Evolutionary conservation across 1,284 basidiomycete genomes (phyloP).

Genomic region (Marasmius sp.): DNA sequence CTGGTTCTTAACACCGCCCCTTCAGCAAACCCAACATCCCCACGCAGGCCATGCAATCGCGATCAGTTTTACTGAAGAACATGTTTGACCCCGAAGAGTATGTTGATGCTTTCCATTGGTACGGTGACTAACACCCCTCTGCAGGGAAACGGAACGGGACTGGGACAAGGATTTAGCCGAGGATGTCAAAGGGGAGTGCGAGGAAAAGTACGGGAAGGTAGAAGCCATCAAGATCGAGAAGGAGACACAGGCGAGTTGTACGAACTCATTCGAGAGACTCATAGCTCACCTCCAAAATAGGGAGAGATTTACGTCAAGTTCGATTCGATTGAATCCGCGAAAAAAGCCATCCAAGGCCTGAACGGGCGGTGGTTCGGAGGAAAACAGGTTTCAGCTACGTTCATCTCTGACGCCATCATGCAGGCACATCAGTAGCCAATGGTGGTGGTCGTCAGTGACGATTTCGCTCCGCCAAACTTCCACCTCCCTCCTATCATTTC

Average conservation of each 20-base stretch:
- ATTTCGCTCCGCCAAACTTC: conserved; percentile 13
- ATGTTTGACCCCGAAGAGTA: conserved; percentile 98
- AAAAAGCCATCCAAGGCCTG: conserved; percentile 83
- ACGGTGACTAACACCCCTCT: conserved; percentile 6
- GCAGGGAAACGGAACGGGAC: conserved; percentile 89
- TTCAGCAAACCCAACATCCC: conserved; percentile 62
- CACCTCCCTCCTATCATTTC: conserved; percentile 22
- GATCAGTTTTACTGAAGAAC: conserved; percentile 86
- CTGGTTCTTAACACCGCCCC: conserved; percentile 1
- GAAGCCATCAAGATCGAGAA: conserved; percentile 90
- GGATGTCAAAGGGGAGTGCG: conserved; percentile 93
- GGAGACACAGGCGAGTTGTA: conserved; percentile 76
- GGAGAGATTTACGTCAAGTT: conserved; percentile 99
- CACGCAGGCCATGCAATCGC: conserved; percentile 73
- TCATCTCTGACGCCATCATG: conserved; percentile 91
- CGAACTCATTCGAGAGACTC: conserved; percentile 4
- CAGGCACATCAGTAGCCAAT: conserved; percentile 74
- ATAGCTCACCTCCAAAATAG: conserved; percentile 40
- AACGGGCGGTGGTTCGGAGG: conserved; percentile 97
- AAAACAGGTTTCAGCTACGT: conserved; percentile 79
- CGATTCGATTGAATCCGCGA: conserved; percentile 74
- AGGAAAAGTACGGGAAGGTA: conserved; percentile 88
- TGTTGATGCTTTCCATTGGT: conserved; percentile 26
- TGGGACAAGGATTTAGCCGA: conserved; percentile 97
- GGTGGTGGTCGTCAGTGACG: not conserved